Conservation (phyloP, 192 early-diverging fungal species). For the Coemansia sp. region DNA sequence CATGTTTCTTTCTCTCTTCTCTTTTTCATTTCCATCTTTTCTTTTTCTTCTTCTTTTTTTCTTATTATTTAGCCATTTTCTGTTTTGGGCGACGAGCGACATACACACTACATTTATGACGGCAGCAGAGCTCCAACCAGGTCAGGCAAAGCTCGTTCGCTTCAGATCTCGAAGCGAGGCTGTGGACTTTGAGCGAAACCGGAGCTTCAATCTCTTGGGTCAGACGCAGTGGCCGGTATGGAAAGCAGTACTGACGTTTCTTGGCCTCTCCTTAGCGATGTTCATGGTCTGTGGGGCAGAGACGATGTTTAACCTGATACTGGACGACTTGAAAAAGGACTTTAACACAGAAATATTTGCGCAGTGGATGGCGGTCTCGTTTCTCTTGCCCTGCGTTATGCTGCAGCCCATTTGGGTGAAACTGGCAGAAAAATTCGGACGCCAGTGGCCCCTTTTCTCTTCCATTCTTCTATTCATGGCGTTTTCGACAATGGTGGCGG, state of each 20-base stretch:
- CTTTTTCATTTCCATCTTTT: background rate
- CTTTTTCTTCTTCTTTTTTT: background rate
- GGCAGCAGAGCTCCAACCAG: background rate
- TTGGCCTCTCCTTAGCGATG: constrained; percentile 59
- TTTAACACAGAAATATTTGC: constrained; percentile 64
- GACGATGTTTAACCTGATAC: constrained; percentile 79
- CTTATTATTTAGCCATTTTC: background rate
- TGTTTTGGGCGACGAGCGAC: background rate
- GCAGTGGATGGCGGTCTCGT: constrained; percentile 80
- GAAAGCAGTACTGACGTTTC: constrained; percentile 23
- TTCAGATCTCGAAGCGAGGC: background rate
- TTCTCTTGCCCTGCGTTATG: constrained; percentile 67
- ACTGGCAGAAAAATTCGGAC: constrained; percentile 74
- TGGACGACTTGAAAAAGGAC: constrained; percentile 68
- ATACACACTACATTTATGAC: background rate
- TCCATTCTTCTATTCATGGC: constrained; percentile 53
- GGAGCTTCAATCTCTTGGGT: constrained; percentile 36
- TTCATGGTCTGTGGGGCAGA: constrained; percentile 76
- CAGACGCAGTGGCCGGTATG: constrained; percentile 37
- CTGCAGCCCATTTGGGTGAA: constrained; percentile 81
- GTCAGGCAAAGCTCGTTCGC: background rate
- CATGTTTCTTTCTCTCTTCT: background rate
- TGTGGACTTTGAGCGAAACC: constrained; percentile 6
- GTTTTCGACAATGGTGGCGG: constrained; percentile 53
- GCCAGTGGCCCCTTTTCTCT: constrained; percentile 32